Conservation (phyloP, 192 early-diverging fungal species). For the Podila epicladia region DNA sequence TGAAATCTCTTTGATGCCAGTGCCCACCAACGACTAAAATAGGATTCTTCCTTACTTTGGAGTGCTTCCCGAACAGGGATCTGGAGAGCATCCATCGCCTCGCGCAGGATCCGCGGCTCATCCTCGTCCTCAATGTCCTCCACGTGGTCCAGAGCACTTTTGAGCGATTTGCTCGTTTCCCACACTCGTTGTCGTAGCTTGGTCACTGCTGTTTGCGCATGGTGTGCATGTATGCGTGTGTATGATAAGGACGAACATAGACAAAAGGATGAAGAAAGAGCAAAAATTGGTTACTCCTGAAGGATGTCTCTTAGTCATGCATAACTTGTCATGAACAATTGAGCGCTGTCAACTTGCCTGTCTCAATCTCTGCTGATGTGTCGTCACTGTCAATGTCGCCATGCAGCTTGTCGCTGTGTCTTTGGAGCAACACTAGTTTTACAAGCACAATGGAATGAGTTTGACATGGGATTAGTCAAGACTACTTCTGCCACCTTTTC, state of each 20-base stretch:
- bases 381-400: slow-evolving; percentile 20
- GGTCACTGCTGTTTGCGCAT: not conserved
- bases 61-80: slow-evolving; percentile 22
- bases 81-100: slow-evolving; percentile 36
- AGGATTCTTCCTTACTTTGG: slow-evolving; percentile 8
- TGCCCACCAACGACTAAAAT: not conserved
- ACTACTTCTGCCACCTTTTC: too few species aligned
- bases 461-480: not conserved
- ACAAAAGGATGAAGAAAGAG: not conserved
- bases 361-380: slow-evolving; percentile 2
- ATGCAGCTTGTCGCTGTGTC: slow-evolving; percentile 29
- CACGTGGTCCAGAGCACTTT: slow-evolving; percentile 34
- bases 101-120: slow-evolving; percentile 29
- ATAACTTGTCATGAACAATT: not conserved
- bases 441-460: not conserved
- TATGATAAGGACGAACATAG: not conserved
- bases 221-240: too few species aligned
- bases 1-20: too few species aligned
- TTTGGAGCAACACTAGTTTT: not conserved
- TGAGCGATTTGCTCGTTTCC: slow-evolving; percentile 21
- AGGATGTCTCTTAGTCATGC: too few species aligned
- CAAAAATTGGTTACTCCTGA: not conserved
- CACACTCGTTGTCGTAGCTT: slow-evolving; percentile 22
- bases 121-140: slow-evolving; percentile 49
- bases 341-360: not conserved